phyloP scores from a whole-genome alignment of 1,139 yeast genomes.

The Maudiozyma humilis region DNA sequence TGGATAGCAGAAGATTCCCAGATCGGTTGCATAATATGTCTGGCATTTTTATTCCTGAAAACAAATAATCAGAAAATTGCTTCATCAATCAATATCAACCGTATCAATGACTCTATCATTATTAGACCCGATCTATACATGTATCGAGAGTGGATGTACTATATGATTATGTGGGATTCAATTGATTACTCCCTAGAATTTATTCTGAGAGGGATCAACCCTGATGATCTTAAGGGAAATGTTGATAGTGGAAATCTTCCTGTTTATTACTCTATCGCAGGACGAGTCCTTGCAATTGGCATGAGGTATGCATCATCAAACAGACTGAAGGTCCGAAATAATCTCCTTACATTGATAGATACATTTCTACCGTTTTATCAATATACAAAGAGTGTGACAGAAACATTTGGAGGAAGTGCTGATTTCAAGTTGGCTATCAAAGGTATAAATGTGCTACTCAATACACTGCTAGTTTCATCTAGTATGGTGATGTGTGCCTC shows the following conservation, averaged over 20 bases:
- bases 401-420: conserved; percentile 32
- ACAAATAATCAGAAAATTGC: conserved; percentile 59
- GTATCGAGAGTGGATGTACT: conserved; percentile 57
- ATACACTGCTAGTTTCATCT: conserved; percentile 52
- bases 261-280: conserved; percentile 63
- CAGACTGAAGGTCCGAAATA: conserved; percentile 45
- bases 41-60: conserved; percentile 64
- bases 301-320: conserved; percentile 69
- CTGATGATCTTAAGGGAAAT: conserved; percentile 18
- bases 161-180: conserved; percentile 71
- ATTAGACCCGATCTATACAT: conserved; percentile 73
- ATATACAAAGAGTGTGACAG: conserved; percentile 33
- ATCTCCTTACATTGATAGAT: conserved; percentile 58
- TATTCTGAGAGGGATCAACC: conserved; percentile 38
- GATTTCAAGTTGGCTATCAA: conserved; percentile 55
- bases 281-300: conserved; percentile 68
- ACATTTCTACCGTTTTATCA: conserved; percentile 47
- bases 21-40: conserved; percentile 73
- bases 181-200: conserved; percentile 49
- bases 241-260: conserved; percentile 59
- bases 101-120: conserved; percentile 28
- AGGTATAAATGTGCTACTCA: conserved; percentile 51
- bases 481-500: conserved; percentile 84
- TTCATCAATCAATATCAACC: conserved; percentile 12
- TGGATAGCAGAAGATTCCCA: conserved; percentile 65